These are phyloP conservation scores for Dinochytrium kinnereticum DNA, from an alignment of 371 early-diverging fungal genomes.

Conservation along the genomic window DNA sequence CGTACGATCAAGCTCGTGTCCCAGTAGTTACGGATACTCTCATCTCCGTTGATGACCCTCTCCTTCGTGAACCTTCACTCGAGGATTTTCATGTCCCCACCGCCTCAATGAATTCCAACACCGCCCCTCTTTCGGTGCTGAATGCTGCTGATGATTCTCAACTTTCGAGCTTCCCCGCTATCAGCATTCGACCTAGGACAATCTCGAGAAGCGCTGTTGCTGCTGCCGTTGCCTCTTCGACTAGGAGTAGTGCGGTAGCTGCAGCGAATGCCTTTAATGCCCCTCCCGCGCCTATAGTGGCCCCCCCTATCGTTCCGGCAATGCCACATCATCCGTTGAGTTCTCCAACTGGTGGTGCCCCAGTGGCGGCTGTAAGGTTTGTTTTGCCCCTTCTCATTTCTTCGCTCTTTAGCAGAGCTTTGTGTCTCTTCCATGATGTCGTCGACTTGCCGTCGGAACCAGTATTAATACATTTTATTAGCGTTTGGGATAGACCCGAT, in stretches of 20 bases:
- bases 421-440: too few species aligned
- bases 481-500: neutral
- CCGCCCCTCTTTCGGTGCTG: neutral
- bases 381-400: neutral
- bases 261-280: neutral
- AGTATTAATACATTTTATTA: too few species aligned
- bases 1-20: conserved; percentile 1
- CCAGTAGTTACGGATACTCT: conserved; percentile 2
- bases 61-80: neutral
- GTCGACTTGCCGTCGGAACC: neutral
- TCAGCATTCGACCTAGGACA: neutral
- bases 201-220: neutral
- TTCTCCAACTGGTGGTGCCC: neutral
- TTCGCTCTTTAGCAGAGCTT: neutral
- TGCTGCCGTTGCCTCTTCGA: neutral
- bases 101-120: neutral
- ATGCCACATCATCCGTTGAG: neutral
- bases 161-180: conserved; percentile 7
- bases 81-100: neutral
- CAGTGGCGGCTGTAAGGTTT: neutral
- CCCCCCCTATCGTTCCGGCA: neutral
- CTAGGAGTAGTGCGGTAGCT: neutral
- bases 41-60: neutral
- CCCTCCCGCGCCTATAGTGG: neutral
- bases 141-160: conserved; percentile 2